These are phyloP conservation scores for Candida pseudocylindracea DNA, from an alignment of 1,139 yeast genomes.

Conservation along the genomic window DNA sequence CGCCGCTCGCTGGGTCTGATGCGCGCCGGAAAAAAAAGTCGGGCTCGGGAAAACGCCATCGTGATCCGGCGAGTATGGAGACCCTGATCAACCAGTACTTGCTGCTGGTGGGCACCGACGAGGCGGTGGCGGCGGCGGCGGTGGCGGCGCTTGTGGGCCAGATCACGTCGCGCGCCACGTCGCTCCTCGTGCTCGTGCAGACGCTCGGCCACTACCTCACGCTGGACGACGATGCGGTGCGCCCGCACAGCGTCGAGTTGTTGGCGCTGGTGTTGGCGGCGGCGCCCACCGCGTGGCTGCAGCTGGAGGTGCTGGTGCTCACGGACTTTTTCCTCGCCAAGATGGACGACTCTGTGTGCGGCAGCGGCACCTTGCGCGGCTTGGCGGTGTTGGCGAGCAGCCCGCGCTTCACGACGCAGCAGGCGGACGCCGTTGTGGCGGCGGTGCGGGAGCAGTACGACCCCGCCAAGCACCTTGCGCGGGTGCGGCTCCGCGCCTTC, in stretches of 20 bases:
- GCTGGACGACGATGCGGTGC: constrained; percentile 14
- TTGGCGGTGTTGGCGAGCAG: constrained; percentile 26
- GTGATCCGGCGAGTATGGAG: too few species aligned
- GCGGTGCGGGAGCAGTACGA: constrained; percentile 24
- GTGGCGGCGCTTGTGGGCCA: constrained; percentile 11
- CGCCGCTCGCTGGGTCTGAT: too few species aligned
- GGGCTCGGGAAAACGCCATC: too few species aligned
- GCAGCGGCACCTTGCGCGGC: constrained; percentile 31
- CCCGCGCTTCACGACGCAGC: constrained; percentile 16
- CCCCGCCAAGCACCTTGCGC: constrained; percentile 42
- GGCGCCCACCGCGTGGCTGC: constrained; percentile 14
- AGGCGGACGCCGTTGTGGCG: constrained; percentile 14
- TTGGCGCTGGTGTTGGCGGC: constrained; percentile 29
- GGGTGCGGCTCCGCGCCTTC: constrained; percentile 40
- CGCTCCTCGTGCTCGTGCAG: constrained; percentile 30
- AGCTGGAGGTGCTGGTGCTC: constrained; percentile 49
- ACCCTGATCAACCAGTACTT: constrained; percentile 14
- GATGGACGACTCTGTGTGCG: constrained; percentile 37
- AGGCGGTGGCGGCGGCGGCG: constrained; percentile 9
- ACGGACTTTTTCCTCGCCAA: constrained; percentile 42
- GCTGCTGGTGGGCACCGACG: constrained; percentile 9
- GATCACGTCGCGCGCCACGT: constrained; percentile 11
- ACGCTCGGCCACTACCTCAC: constrained; percentile 15
- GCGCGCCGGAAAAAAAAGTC: too few species aligned
- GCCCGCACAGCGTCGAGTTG: constrained; percentile 34